phyloP scores from a whole-genome alignment of 495 filamentous ascomycete species.

The Annulohypoxylon moriforme region DNA sequence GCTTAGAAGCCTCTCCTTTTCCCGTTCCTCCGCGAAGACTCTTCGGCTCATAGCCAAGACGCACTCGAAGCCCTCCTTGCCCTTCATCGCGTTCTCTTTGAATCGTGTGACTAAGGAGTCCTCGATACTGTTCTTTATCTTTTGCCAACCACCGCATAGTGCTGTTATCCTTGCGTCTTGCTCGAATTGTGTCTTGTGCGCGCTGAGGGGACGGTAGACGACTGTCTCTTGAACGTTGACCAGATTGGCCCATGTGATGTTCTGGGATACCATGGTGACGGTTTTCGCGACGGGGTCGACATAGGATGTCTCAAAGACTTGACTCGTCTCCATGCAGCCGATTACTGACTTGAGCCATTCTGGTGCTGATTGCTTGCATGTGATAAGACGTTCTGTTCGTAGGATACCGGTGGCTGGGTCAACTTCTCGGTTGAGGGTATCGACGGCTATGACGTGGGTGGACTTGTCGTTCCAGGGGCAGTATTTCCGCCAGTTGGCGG shows the following conservation, averaged over 20 bases:
- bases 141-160: slow-evolving; percentile 94
- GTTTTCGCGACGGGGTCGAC: slow-evolving; percentile 83
- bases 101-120: slow-evolving; percentile 90
- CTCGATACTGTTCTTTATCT: slow-evolving; percentile 92
- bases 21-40: slow-evolving; percentile 90
- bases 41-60: slow-evolving; percentile 93
- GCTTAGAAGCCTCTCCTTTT: slow-evolving; percentile 60
- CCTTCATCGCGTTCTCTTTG: slow-evolving; percentile 87
- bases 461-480: slow-evolving; percentile 97
- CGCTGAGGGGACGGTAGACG: slow-evolving; percentile 75
- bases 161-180: slow-evolving; percentile 94
- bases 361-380: slow-evolving; percentile 88
- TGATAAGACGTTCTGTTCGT: slow-evolving; percentile 96
- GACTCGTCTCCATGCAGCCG: slow-evolving; percentile 75
- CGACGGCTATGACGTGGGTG: slow-evolving; percentile 92
- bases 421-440: slow-evolving; percentile 85
- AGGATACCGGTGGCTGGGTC: slow-evolving; percentile 88
- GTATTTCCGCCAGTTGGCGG: slow-evolving; percentile 99
- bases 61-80: slow-evolving; percentile 91
- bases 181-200: slow-evolving; percentile 77
- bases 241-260: slow-evolving; percentile 89
- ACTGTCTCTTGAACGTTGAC: slow-evolving; percentile 91
- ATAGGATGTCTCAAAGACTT: slow-evolving; percentile 94
- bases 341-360: slow-evolving; percentile 85
- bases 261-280: slow-evolving; percentile 93